Base-by-base conservation (phyloP, 164 flowering plant genomes). In the Magnolia sinica region DNA sequence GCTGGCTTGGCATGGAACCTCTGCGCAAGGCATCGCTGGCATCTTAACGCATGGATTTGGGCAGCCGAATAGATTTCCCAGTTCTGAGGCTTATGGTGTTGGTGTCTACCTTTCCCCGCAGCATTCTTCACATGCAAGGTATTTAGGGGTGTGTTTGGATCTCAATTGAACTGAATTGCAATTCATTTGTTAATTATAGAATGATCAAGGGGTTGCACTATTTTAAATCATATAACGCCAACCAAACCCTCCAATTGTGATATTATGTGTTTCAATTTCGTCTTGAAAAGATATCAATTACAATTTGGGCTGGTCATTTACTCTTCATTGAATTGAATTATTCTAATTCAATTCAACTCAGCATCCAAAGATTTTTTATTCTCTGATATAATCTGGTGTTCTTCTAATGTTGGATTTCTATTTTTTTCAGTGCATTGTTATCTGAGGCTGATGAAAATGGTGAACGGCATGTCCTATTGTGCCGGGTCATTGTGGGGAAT, bases 401-500 rank as follows among this genome's bases (percentile, higher is more conserved):
- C 45, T 37, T 37, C 45, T 5, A 37, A 37, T 37, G 45, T 3
- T 5, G 45, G 45, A 10, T 8, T 55, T 16, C 24, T 18, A 45
- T 9, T 64, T 73, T 9, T 76, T 61, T 24, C 79, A 89, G 92
- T 88, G 85, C 83, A 50, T 24, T 76, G 80, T 10, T 63, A 2
- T 70, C 85, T 4, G 86, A 81, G 59, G 76, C 73, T 0, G 90
- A 87, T 72, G 82, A 79, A 1, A 83, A 87, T 74, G 92, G 88
- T 0, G 86, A 83, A 69, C 84, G 80, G 73, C 92, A 91, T 81
- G 64, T 87, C 1, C 24, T 91, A 9, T 70, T 92, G 7, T 89
- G 94, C 66, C 87, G 88, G 23, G 88, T 91, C 50, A 75, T 90
- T 70, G 49, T 88, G 75, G 94, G 97, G 0, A 88, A 78, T 20